phyloP scores from a whole-genome alignment of 352 stramenopile species.

The Phytopythium oedochilum region DNA sequence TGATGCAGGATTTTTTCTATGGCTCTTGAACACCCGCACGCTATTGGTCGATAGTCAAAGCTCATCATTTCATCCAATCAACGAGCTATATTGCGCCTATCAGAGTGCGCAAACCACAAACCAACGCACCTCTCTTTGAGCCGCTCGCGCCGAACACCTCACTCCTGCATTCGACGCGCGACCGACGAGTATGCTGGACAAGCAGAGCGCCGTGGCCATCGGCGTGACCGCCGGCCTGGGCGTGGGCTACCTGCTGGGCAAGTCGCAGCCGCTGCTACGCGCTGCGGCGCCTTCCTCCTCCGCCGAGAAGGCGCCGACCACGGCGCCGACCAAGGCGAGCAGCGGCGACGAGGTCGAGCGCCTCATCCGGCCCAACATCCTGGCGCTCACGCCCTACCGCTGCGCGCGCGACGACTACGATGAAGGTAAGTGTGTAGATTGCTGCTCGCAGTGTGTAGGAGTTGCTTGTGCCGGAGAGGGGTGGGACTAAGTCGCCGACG shows the following conservation, averaged over 20 bases:
- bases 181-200: constrained; percentile 45
- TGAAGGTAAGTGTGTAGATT: constrained; percentile 40
- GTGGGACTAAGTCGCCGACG: neutral
- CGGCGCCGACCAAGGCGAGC: neutral
- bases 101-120: neutral
- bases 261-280: constrained; percentile 26
- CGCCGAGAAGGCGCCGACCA: neutral
- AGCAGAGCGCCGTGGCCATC: constrained; percentile 55
- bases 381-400: constrained; percentile 94
- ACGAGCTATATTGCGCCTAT: neutral
- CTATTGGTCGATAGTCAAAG: no score
- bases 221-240: constrained; percentile 58
- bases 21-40: neutral
- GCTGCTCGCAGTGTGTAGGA: no score
- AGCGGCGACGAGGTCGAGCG: constrained; percentile 52
- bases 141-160: neutral
- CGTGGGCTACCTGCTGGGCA: constrained; percentile 63
- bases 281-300: neutral
- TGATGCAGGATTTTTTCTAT: neutral
- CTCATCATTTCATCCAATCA: no score
- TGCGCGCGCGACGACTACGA: constrained; percentile 97
- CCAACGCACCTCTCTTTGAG: no score
- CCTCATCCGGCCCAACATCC: constrained; percentile 96
- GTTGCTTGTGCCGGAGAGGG: neutral
- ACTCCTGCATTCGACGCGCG: neutral